These are phyloP conservation scores for Biancaea sappan DNA, from an alignment of 306 rosid species.

Conservation along the genomic window DNA sequence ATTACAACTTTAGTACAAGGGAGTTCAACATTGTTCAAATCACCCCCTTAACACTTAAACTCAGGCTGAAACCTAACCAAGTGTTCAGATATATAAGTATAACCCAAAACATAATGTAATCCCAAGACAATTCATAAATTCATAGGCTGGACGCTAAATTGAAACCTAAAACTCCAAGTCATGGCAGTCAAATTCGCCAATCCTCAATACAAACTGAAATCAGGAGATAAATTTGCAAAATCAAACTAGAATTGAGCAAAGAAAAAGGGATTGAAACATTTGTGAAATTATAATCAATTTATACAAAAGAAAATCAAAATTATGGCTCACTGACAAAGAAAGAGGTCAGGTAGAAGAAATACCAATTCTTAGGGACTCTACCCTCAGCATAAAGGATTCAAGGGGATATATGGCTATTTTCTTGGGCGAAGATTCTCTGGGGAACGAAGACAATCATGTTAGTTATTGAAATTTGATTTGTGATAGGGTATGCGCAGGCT, in stretches of 20 bases:
- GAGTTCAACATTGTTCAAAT: neutral
- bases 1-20: neutral
- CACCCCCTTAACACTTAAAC: neutral
- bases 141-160: neutral
- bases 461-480: neutral
- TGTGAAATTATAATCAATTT: no score
- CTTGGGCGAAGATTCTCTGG: neutral
- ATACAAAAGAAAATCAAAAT: no score
- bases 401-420: neutral
- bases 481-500: no score
- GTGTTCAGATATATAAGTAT: no score
- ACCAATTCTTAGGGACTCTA: neutral
- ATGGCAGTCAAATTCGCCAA: neutral
- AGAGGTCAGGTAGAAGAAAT: no score
- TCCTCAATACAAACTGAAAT: neutral
- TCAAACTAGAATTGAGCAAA: neutral
- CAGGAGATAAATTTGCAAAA: neutral
- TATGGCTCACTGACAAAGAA: no score
- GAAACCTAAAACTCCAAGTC: neutral
- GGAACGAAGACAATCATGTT: neutral
- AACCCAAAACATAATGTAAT: neutral
- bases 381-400: neutral
- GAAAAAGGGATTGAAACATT: neutral
- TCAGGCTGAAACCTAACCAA: neutral
- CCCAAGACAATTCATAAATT: neutral